Percentiles rank a stretch among this genome's conserved stretches.
Conservation (phyloP, 169 alveolate genomes). For the Amoebophrya sp. region DNA sequence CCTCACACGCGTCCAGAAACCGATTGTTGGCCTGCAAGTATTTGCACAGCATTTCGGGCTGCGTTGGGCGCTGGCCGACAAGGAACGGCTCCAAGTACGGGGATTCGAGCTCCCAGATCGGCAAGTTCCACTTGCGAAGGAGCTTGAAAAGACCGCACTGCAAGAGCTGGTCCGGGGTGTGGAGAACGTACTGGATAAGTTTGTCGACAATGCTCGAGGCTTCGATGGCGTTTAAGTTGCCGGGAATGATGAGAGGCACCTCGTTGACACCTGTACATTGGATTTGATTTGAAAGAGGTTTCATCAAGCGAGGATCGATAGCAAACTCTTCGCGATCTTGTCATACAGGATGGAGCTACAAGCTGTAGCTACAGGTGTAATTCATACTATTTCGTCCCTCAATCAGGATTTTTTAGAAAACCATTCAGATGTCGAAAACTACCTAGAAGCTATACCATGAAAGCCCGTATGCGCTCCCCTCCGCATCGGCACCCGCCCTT, state of each 20-base stretch:
- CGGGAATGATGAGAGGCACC: not conserved
- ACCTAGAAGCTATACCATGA: too few species aligned
- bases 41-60: not conserved
- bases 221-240: not conserved
- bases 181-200: not conserved
- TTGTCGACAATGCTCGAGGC: not conserved
- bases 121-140: not conserved
- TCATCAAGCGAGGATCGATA: too few species aligned
- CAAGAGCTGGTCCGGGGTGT: not conserved
- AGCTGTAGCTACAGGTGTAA: too few species aligned
- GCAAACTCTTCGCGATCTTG: too few species aligned
- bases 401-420: too few species aligned
- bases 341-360: too few species aligned
- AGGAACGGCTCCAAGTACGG: not conserved
- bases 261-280: too few species aligned
- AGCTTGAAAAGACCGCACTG: conserved; percentile 19
- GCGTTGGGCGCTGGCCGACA: not conserved
- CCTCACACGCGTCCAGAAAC: not conserved
- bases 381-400: too few species aligned
- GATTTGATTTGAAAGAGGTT: too few species aligned
- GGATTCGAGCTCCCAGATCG: not conserved
- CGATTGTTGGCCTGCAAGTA: not conserved
- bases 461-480: too few species aligned
- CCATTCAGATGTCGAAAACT: too few species aligned
- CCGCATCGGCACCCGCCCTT: too few species aligned